Conservation (phyloP, 345 rosid species). For the Euphorbia peplus region DNA sequence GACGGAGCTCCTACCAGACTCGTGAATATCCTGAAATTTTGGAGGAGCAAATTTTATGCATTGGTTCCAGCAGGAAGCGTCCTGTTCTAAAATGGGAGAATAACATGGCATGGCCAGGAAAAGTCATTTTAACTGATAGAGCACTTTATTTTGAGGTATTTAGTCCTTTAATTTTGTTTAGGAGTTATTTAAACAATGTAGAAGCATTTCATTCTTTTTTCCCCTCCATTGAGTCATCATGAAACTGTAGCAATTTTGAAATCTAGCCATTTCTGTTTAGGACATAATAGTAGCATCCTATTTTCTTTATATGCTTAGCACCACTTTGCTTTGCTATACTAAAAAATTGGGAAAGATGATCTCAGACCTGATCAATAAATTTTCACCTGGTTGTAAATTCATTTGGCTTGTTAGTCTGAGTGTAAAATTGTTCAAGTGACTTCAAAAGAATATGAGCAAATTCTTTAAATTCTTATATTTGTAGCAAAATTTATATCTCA, state of each 20-base stretch:
- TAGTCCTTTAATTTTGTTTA: slow-evolving; percentile 6
- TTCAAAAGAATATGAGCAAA: not conserved
- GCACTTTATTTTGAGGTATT: slow-evolving; percentile 92
- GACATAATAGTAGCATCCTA: not conserved
- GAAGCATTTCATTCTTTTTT: not conserved
- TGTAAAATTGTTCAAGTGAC: not conserved
- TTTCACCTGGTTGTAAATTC: not conserved
- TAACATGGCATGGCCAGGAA: slow-evolving; percentile 95
- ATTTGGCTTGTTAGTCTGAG: not conserved
- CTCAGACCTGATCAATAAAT: not conserved
- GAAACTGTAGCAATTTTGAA: not conserved
- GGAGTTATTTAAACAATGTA: not conserved
- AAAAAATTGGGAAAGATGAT: not conserved
- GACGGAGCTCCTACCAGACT: slow-evolving; percentile 59
- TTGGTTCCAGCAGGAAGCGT: slow-evolving; percentile 74
- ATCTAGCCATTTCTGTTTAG: slow-evolving; percentile 1
- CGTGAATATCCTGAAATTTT: slow-evolving; percentile 46
- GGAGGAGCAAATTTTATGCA: slow-evolving; percentile 69
- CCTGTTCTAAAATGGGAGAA: slow-evolving; percentile 96
- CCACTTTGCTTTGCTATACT: not conserved
- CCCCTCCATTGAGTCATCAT: not conserved
- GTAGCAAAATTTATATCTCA: not conserved
- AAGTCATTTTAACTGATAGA: slow-evolving; percentile 72
- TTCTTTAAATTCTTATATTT: not conserved
- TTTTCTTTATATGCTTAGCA: slow-evolving; percentile 1